phyloP scores from a whole-genome alignment of 495 filamentous ascomycete species.

The Aspergillus bridgeri region DNA sequence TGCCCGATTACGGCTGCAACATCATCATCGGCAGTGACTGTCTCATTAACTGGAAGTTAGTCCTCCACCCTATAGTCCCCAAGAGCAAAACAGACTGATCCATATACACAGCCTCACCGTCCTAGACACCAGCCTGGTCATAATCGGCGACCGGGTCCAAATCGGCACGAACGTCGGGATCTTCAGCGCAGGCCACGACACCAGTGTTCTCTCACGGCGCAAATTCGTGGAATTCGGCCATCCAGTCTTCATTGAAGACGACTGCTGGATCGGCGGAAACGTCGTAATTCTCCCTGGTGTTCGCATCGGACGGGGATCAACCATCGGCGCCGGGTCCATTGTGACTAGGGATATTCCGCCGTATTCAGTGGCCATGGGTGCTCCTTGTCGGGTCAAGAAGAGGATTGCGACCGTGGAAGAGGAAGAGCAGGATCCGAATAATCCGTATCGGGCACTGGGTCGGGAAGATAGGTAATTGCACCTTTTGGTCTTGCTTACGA shows the following conservation, averaged over 20 bases:
- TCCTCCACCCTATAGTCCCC: neutral
- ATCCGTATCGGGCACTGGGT: slow-evolving; percentile 19
- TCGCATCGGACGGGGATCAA: slow-evolving; percentile 47
- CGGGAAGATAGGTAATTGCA: slow-evolving; percentile 9
- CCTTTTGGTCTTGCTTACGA: neutral
- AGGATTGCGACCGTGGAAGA: slow-evolving; percentile 35
- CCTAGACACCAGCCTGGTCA: slow-evolving; percentile 70
- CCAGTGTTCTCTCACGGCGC: slow-evolving; percentile 62
- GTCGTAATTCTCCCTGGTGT: slow-evolving; percentile 70
- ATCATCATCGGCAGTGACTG: slow-evolving; percentile 46
- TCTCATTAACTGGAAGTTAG: slow-evolving; percentile 53
- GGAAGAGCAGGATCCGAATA: slow-evolving; percentile 25
- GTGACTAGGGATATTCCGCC: slow-evolving; percentile 49
- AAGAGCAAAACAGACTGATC: neutral
- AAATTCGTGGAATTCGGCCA: slow-evolving; percentile 69
- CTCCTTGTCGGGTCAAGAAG: slow-evolving; percentile 34
- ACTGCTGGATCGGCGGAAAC: slow-evolving; percentile 82
- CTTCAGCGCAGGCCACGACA: slow-evolving; percentile 67
- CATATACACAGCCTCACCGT: slow-evolving; percentile 45
- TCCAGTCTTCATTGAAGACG: slow-evolving; percentile 71
- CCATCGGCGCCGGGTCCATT: slow-evolving; percentile 43
- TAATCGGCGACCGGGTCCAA: slow-evolving; percentile 71
- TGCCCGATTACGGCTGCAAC: slow-evolving; percentile 56
- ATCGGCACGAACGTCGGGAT: slow-evolving; percentile 71
- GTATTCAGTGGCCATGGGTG: slow-evolving; percentile 39